Base-by-base conservation (phyloP, 164 flowering plant genomes). In the Piper longum region DNA sequence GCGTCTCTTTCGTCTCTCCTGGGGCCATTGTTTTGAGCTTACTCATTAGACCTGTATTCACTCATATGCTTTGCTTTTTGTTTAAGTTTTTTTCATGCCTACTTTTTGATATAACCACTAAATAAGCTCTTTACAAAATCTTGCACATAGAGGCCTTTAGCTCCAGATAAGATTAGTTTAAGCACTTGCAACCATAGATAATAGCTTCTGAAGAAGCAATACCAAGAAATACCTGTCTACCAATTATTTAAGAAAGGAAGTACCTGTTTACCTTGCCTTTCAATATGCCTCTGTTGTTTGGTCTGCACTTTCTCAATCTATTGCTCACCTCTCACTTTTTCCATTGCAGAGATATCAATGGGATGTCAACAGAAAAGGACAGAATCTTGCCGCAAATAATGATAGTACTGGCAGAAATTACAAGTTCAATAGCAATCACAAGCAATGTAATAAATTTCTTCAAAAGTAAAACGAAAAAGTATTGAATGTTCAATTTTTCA, bases 1-100 rank as follows among this genome's bases (percentile, higher is more conserved):
- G 79, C 73, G 72, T 95, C 2, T 83, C 83, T 41, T 85, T 95
- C 76, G 82, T 95, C 63, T 92, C 88, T 73, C 98, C 98, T 0
- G 92, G 83, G n/a, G 85, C 88, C 1, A 81, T 93, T 62, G 88
- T 72, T 54, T 73, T 90, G 16, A 92, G 96, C 11, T 5, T 9
- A 44, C 0, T 2, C 17, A 41, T 60, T 2, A 41, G 16, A 40
- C n/a, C 9, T 2, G 16, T 4, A 12, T 44, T 41, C 62, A 9
- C n/a, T 60, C 6, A 5, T n/a, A 6, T 45, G 6, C 51, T 41
- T n/a, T 8, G 51, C 42, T 13, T 8, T 19, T 6, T 19, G 2
- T 14, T 4, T 8, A 18, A 4, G 16, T 26, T 26, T 26, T 26
- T 26, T 26, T 1, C 36, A 26, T 26, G 36, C 36, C 36, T 26